Evolutionary conservation across 192 early-diverging fungal species (phyloP).

Genomic region (Coemansia reversa): DNA sequence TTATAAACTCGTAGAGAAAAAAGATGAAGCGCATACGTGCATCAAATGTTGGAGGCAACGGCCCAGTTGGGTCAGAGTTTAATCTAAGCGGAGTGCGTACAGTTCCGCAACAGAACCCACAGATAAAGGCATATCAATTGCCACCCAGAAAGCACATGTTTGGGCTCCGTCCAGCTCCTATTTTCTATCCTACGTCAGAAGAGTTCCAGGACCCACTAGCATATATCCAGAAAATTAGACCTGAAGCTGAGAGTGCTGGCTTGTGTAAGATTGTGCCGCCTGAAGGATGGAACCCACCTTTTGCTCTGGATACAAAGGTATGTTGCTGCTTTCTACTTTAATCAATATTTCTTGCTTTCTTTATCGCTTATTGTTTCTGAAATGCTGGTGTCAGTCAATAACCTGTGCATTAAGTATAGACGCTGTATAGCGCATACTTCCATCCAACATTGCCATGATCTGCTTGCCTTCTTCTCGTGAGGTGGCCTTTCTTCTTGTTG

Average conservation of each 20-base stretch:
- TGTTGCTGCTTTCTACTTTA: conserved; percentile 1
- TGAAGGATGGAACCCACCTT: conserved; percentile 77
- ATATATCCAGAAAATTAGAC: conserved; percentile 81
- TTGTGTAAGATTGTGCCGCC: conserved; percentile 95
- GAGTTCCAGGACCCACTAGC: conserved; percentile 83
- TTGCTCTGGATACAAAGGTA: conserved; percentile 76
- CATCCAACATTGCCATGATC: not conserved
- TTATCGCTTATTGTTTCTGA: not conserved
- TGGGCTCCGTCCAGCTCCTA: conserved; percentile 72
- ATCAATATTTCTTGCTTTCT: conserved; percentile 52
- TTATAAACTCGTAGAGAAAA: not conserved
- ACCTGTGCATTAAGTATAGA: not conserved
- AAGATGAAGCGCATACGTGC: conserved; percentile 47
- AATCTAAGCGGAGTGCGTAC: conserved; percentile 29
- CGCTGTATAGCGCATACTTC: not conserved
- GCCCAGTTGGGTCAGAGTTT: conserved; percentile 19
- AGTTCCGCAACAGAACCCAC: conserved; percentile 27
- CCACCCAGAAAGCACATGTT: conserved; percentile 58
- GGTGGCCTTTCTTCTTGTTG: no score
- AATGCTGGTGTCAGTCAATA: not conserved
- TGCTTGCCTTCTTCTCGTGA: not conserved
- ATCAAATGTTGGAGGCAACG: conserved; percentile 21
- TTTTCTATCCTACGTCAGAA: conserved; percentile 74
- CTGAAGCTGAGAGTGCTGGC: conserved; percentile 75
- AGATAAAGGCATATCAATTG: conserved; percentile 26